Percentiles rank a stretch among this genome's conserved stretches.
Evolutionary conservation across 495 filamentous ascomycete species (phyloP).

Genomic region (Tetracladium marchalianum): DNA sequence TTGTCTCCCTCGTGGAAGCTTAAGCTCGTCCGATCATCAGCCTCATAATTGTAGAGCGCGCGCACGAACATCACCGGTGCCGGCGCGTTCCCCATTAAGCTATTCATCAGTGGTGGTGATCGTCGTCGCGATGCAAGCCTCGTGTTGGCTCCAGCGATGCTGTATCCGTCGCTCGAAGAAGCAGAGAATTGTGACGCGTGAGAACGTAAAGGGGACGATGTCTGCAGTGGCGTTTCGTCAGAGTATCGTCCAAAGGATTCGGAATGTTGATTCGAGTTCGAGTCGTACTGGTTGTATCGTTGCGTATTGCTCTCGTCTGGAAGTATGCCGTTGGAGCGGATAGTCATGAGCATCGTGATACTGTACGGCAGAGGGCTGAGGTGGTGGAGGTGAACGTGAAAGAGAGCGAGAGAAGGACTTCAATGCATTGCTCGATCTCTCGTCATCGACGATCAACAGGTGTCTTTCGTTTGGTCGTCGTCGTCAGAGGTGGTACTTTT

Average conservation of each 20-base stretch:
- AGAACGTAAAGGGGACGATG: slow-evolving; percentile 6
- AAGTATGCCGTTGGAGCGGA: slow-evolving; percentile 19
- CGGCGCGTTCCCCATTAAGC: slow-evolving; percentile 59
- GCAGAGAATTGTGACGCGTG: slow-evolving; percentile 1
- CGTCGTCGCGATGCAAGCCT: slow-evolving; percentile 3
- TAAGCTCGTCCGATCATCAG: slow-evolving; percentile 90
- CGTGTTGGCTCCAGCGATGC: slow-evolving; percentile 6
- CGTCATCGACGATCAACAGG: slow-evolving; percentile 5
- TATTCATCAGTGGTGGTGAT: slow-evolving; percentile 47
- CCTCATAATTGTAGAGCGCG: slow-evolving; percentile 93
- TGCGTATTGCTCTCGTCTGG: slow-evolving; percentile 19
- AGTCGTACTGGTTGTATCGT: slow-evolving; percentile 10
- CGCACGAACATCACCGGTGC: slow-evolving; percentile 82
- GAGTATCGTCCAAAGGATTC: slow-evolving; percentile 13
- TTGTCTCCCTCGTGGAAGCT: slow-evolving; percentile 94
- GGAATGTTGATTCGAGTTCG: slow-evolving; percentile 4
- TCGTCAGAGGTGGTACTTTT: background rate
- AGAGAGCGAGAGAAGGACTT: background rate
- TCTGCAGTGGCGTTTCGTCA: slow-evolving; percentile 9
- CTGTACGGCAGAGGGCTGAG: background rate
- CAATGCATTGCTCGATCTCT: background rate
- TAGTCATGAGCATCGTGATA: slow-evolving; percentile 22
- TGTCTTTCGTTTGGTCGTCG: background rate
- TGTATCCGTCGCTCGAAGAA: slow-evolving; percentile 3
- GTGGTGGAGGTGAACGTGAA: slow-evolving; percentile 8